Evolutionary conservation across 169 alveolate species (phyloP).

Genomic region (Cryptosporidium sp.): DNA sequence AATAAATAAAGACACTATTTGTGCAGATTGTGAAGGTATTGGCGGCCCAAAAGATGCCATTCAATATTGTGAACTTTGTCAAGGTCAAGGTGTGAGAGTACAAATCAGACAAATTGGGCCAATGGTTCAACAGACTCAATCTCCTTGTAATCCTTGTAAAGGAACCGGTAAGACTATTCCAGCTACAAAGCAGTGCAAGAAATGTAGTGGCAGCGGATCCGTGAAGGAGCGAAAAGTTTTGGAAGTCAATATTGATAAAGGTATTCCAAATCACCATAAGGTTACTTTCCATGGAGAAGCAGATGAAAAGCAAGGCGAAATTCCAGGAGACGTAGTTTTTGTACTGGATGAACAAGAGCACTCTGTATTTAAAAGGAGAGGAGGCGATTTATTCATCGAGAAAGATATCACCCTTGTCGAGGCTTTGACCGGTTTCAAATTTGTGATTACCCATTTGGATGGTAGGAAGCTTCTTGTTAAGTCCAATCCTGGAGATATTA

Average conservation of each 20-base stretch:
- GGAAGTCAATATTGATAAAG: slow-evolving; percentile 94
- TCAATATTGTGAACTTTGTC: slow-evolving; percentile 92
- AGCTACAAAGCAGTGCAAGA: slow-evolving; percentile 90
- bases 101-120: slow-evolving; percentile 92
- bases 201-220: slow-evolving; percentile 90
- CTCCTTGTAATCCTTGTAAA: slow-evolving; percentile 91
- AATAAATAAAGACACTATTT: slow-evolving; percentile 92
- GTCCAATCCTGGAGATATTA: slow-evolving; percentile 89
- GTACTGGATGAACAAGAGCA: slow-evolving; percentile 90
- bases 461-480: slow-evolving; percentile 88
- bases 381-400: slow-evolving; percentile 92
- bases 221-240: slow-evolving; percentile 91
- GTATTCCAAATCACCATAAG: slow-evolving; percentile 94
- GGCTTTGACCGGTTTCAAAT: slow-evolving; percentile 95
- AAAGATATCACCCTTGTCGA: slow-evolving; percentile 91
- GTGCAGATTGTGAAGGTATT: slow-evolving; percentile 95
- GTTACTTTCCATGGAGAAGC: slow-evolving; percentile 95
- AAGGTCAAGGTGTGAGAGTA: slow-evolving; percentile 93
- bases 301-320: slow-evolving; percentile 94
- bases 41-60: slow-evolving; percentile 96
- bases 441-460: slow-evolving; percentile 93
- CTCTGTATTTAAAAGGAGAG: slow-evolving; percentile 92
- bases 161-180: slow-evolving; percentile 92
- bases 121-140: slow-evolving; percentile 91
- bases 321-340: slow-evolving; percentile 95